phyloP scores from a whole-genome alignment of 176 grass and related monocot species.

The Cenchrus purpureus region DNA sequence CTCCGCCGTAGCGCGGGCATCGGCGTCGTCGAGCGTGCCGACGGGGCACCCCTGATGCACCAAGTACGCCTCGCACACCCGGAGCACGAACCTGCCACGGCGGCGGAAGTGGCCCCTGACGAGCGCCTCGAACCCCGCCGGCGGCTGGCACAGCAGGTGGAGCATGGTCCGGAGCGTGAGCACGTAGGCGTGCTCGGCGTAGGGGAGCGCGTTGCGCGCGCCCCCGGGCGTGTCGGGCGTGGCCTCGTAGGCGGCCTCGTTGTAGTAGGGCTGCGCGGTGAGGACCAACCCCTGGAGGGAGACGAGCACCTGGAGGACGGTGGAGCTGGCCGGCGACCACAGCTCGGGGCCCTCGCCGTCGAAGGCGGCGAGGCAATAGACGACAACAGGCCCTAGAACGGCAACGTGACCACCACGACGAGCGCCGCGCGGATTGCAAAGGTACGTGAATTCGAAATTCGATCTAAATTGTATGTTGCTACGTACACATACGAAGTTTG shows the following conservation, averaged over 20 bases:
- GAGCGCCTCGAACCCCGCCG: background rate
- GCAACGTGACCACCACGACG: too few relatives aligned
- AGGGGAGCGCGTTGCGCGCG: background rate
- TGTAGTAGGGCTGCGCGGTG: slow-evolving; percentile 22
- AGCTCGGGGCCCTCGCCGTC: slow-evolving; percentile 2
- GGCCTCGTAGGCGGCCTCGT: slow-evolving; percentile 10
- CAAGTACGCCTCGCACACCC: background rate
- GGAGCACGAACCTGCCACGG: background rate
- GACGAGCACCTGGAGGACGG: background rate
- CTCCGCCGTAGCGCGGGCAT: background rate
- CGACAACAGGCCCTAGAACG: too few relatives aligned
- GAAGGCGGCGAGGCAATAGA: background rate
- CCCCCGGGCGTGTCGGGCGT: background rate
- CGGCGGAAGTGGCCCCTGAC: background rate
- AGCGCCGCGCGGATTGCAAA: too few relatives aligned
- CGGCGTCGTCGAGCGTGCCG: background rate
- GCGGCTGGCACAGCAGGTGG: background rate
- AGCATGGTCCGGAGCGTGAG: background rate
- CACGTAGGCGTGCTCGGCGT: slow-evolving; percentile 31
- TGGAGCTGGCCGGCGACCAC: slow-evolving; percentile 11
- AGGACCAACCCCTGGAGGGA: slow-evolving; percentile 26
- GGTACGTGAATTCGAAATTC: too few relatives aligned
- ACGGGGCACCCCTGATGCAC: background rate
- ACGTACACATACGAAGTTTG: too few relatives aligned
- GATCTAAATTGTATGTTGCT: too few relatives aligned